Conservation (phyloP, 306 rosid species). For the Dryas octopetala region DNA sequence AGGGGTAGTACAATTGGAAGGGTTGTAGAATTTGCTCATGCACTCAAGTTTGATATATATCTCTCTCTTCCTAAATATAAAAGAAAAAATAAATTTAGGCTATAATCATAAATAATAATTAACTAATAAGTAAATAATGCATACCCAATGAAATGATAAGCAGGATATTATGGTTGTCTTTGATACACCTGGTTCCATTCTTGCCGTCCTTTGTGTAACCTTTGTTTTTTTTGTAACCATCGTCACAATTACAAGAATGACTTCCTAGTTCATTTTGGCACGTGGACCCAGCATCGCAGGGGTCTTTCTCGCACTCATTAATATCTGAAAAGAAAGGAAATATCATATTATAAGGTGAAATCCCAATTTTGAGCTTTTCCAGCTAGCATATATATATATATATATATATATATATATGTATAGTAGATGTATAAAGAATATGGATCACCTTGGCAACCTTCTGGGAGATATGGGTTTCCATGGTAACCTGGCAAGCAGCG, state of each 20-base stretch:
- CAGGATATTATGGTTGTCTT: not conserved
- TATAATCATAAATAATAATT: too few species aligned
- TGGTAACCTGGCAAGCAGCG: not conserved
- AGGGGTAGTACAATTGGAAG: too few species aligned
- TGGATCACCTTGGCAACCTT: constrained; percentile 13
- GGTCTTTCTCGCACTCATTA: constrained; percentile 30
- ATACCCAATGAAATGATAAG: not conserved
- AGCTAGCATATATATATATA: too few species aligned
- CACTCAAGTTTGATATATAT: too few species aligned
- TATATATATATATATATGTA: too few species aligned
- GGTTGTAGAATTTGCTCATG: too few species aligned
- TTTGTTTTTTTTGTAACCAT: not conserved
- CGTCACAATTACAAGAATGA: not conserved
- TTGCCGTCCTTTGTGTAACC: not conserved
- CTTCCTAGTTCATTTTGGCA: not conserved
- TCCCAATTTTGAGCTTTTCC: too few species aligned
- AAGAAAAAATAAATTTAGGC: too few species aligned
- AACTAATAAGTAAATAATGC: too few species aligned
- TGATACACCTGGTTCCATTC: not conserved
- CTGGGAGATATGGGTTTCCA: constrained; percentile 11
- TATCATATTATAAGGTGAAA: too few species aligned
- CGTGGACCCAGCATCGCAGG: not conserved
- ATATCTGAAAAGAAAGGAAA: constrained; percentile 21
- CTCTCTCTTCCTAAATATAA: too few species aligned
- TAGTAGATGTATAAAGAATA: too few species aligned